Conservation (phyloP, 106 monocot species). For the Allium cepa region DNA sequence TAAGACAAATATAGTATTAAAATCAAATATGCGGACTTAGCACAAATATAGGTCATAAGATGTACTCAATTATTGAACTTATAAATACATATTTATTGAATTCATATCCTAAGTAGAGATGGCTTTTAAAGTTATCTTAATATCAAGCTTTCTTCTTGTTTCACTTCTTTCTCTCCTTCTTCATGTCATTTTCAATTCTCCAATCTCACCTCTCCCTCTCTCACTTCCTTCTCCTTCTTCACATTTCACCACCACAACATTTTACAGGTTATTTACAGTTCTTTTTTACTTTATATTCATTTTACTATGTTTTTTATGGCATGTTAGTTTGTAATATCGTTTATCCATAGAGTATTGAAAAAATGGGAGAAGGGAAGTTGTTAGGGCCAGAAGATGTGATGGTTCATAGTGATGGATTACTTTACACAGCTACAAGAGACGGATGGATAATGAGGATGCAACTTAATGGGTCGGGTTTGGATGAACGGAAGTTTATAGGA, state of each 20-base stretch:
- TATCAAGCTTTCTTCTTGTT: constrained; percentile 12
- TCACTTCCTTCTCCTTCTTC: constrained; percentile 9
- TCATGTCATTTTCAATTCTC: constrained; percentile 37
- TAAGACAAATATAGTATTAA: too few relatives aligned
- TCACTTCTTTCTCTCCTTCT: constrained; percentile 16
- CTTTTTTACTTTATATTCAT: too few relatives aligned
- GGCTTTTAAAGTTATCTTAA: too few relatives aligned
- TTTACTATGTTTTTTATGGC: neutral
- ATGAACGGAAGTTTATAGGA: constrained; percentile 44
- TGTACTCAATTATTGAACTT: too few relatives aligned
- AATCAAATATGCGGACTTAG: too few relatives aligned
- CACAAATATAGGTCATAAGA: too few relatives aligned
- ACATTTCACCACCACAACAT: neutral
- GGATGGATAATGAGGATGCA: constrained; percentile 66
- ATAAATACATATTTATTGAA: too few relatives aligned
- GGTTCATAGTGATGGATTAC: constrained; percentile 21
- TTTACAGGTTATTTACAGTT: neutral
- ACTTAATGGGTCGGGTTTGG: constrained; percentile 34
- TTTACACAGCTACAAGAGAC: constrained; percentile 58
- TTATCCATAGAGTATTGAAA: constrained; percentile 28
- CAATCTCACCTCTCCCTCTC: constrained; percentile 45
- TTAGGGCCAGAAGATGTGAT: constrained; percentile 45
- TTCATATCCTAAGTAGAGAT: too few relatives aligned
- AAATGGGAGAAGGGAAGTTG: constrained; percentile 52
- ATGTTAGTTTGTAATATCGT: neutral